Base-by-base conservation (phyloP, 2,329 filamentous ascomycete genomes). In the Fusarium sp. region DNA sequence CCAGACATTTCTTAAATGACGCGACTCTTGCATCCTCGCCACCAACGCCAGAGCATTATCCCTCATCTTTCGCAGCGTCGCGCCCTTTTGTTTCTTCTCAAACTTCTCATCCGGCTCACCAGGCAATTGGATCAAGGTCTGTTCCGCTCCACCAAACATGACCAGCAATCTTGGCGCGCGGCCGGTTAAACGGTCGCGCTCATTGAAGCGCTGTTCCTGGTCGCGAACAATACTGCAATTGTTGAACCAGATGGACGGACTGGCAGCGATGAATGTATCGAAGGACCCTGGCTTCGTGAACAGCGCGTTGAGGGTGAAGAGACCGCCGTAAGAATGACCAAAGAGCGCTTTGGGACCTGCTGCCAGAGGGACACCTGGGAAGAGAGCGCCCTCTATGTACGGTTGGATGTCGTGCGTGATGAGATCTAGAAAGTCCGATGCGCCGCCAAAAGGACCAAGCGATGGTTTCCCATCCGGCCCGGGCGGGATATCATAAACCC, bases 241-340 rank as follows among this genome's bases (percentile, higher is more conserved):
- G 68, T 86, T 86, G 81, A 85, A 88, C 82, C 82, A 86, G 18
- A 86, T 82, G 0, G 82, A 83, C 0, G 85, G 86, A 35, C 85
- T 87, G 3, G 83, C 83, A 4, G 82, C 82, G 20, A 86, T 80
- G 58, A 83, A 86, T 3, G 79, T 81, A 47, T 86, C 81, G 61
- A 87, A 87, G 3, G 80, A 75, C 5, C 74, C 72, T 0, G 84
- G 82, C 7, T 78, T 77, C 1, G 80, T 83, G 63, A 85, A 83
- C 0, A 87, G 78, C 0, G 83, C 78, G 60, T 86, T 84, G 0
- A 88, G 78, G 6, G 81, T 76, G 47, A 87, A 87, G 0, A 88
- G 74, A 0, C 85, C 86, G 5, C 85, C 85, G 44, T 85, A 86
- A 0, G 85, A 87, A 62, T 88, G 86, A 0, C 86, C 86, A 33